phyloP scores from a whole-genome alignment of 345 rosid genomes.

The Acer saccharum region DNA sequence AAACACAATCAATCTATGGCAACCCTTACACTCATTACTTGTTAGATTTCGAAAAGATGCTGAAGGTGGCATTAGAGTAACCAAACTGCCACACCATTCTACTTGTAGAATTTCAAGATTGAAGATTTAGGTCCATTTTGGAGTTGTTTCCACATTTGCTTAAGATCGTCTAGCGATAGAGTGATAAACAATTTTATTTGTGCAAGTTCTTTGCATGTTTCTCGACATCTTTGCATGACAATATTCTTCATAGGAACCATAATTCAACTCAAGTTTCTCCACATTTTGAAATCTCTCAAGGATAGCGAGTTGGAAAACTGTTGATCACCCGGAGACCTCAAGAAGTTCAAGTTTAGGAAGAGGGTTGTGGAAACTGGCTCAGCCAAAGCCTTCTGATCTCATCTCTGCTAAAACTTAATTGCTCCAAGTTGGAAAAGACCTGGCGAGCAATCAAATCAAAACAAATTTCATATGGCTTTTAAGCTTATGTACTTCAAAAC shows the following conservation, averaged over 20 bases:
- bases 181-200: not conserved
- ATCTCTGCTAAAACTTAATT: not conserved
- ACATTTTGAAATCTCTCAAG: not conserved
- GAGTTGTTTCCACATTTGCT: not conserved
- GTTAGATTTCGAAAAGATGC: not conserved
- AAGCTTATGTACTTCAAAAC: no score
- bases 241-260: not conserved
- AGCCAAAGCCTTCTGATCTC: not conserved
- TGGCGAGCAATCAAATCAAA: no score
- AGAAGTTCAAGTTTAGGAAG: not conserved
- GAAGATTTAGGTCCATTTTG: not conserved
- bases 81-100: not conserved
- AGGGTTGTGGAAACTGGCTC: no score
- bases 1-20: not conserved
- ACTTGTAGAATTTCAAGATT: not conserved
- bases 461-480: no score
- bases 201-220: no score
- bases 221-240: conserved; percentile 8
- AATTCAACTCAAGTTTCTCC: no score
- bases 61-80: not conserved
- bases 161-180: not conserved
- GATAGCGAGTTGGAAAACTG: not conserved
- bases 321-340: not conserved
- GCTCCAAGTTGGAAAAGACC: not conserved
- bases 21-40: not conserved